A percentile compares a stretch with the other conserved stretches of the same genome.
Evolutionary conservation across 2,329 filamentous ascomycete genomes (phyloP).

Genomic region (Pseudogymnoascus sp.): DNA sequence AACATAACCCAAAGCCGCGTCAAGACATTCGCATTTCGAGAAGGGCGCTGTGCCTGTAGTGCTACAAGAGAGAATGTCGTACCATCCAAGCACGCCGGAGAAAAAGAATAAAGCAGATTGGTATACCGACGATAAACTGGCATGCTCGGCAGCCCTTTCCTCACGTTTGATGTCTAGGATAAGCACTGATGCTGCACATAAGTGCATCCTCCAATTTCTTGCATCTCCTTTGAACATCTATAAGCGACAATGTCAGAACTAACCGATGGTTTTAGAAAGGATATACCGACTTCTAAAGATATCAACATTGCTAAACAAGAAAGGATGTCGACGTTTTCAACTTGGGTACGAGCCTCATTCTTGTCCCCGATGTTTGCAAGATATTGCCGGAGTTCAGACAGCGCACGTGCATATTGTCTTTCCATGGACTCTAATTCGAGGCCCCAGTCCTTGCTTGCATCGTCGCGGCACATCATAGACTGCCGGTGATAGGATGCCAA

Average conservation of each 20-base stretch:
- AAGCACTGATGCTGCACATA: constrained; percentile 43
- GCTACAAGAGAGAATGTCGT: constrained; percentile 43
- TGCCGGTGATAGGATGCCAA: constrained; percentile 50
- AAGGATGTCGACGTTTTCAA: constrained; percentile 45
- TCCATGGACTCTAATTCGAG: neutral
- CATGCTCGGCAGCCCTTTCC: neutral
- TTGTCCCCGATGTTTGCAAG: constrained; percentile 27
- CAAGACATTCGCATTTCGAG: neutral
- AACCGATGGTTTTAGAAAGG: neutral
- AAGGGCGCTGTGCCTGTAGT: constrained; percentile 29
- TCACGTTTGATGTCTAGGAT: constrained; percentile 34
- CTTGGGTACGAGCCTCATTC: constrained; percentile 42
- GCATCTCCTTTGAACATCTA: constrained; percentile 33
- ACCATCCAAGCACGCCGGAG: constrained; percentile 39
- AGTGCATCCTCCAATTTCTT: constrained; percentile 44
- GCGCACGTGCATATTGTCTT: constrained; percentile 31
- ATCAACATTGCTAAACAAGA: constrained; percentile 14
- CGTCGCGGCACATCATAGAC: constrained; percentile 34
- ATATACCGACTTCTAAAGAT: constrained; percentile 16
- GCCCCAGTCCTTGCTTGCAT: constrained; percentile 14
- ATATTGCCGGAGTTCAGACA: constrained; percentile 28
- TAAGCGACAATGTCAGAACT: neutral
- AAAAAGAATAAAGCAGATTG: constrained; percentile 45
- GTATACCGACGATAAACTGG: constrained; percentile 25
- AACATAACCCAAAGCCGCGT: constrained; percentile 31